phyloP scores from a whole-genome alignment of 768 basidiomycete genomes.

The Lentinula boryana region DNA sequence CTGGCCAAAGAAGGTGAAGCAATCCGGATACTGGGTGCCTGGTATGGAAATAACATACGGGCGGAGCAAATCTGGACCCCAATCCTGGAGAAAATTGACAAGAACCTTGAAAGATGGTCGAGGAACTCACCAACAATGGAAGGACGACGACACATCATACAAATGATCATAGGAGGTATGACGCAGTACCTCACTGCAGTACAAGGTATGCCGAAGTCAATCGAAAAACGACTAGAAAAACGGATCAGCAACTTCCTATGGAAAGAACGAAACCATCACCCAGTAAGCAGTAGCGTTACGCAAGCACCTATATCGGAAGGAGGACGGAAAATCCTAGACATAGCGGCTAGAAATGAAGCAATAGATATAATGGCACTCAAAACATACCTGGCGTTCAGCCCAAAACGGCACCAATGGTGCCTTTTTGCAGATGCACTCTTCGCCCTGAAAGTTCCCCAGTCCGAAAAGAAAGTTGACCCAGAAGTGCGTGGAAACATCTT shows the following conservation, averaged over 20 bases:
- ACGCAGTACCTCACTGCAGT: slow-evolving; percentile 25
- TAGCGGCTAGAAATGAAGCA: slow-evolving; percentile 9
- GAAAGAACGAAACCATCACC: slow-evolving; percentile 1
- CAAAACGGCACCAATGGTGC: slow-evolving; percentile 19
- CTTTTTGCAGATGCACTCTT: slow-evolving; percentile 19
- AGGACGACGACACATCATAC: slow-evolving; percentile 9
- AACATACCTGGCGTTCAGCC: slow-evolving; percentile 13
- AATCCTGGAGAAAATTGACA: slow-evolving; percentile 15
- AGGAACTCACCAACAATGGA: slow-evolving; percentile 12
- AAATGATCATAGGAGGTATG: slow-evolving; percentile 13
- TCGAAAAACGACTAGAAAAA: slow-evolving; percentile 12
- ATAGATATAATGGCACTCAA: slow-evolving; percentile 16
- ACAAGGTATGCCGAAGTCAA: slow-evolving; percentile 21
- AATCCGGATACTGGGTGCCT: slow-evolving; percentile 9
- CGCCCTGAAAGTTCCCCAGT: neutral
- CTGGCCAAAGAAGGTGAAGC: slow-evolving; percentile 14
- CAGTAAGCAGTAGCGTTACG: slow-evolving; percentile 18
- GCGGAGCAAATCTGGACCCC: slow-evolving; percentile 10
- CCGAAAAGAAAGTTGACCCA: neutral
- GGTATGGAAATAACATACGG: slow-evolving; percentile 17
- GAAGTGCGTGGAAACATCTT: slow-evolving; percentile 13
- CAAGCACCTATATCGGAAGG: neutral
- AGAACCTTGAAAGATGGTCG: slow-evolving; percentile 7
- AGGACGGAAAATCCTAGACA: slow-evolving; percentile 3
- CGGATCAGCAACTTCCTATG: slow-evolving; percentile 14